Evolutionary conservation across 352 stramenopile species (phyloP).

Genomic region (Thalassiosira mediterranea): DNA sequence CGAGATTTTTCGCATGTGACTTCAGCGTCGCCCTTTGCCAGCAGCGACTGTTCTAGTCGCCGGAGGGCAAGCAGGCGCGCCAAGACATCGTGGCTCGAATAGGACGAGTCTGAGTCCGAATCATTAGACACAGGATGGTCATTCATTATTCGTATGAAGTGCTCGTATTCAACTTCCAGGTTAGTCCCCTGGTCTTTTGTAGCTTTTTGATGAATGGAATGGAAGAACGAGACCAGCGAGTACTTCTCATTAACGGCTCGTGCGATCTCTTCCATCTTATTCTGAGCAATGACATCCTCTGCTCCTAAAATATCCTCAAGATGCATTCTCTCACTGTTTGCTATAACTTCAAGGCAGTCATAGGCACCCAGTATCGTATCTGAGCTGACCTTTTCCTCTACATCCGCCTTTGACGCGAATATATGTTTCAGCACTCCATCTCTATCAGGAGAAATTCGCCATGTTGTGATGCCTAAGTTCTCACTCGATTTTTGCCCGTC

Average conservation of each 20-base stretch:
- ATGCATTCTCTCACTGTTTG: constrained; percentile 40
- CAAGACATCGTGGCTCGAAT: constrained; percentile 25
- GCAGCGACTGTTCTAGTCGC: constrained; percentile 42
- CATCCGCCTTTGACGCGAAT: constrained; percentile 39
- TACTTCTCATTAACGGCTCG: constrained; percentile 39
- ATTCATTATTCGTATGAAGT: constrained; percentile 56
- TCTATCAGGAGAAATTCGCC: constrained; percentile 4
- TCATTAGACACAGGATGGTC: constrained; percentile 56
- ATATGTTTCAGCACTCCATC: constrained; percentile 43
- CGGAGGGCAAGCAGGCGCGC: constrained; percentile 48
- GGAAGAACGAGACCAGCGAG: constrained; percentile 47
- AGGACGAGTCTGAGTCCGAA: constrained; percentile 25
- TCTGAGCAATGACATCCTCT: constrained; percentile 46
- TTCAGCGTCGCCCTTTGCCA: constrained; percentile 6
- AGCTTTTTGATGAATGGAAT: constrained; percentile 33
- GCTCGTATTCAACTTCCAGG: constrained; percentile 32
- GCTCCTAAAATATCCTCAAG: constrained; percentile 57
- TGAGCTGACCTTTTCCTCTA: constrained; percentile 35
- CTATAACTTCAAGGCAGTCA: constrained; percentile 53
- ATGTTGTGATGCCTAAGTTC: constrained; percentile 12
- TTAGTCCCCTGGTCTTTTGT: constrained; percentile 20
- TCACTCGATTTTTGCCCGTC: constrained; percentile 22
- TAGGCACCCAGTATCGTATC: constrained; percentile 48
- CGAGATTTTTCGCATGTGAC: constrained; percentile 16
- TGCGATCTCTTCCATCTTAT: constrained; percentile 35